Evolutionary conservation across 225 moss, liverwort and hornwort species (phyloP).

Genomic region (Neckera pumila): DNA sequence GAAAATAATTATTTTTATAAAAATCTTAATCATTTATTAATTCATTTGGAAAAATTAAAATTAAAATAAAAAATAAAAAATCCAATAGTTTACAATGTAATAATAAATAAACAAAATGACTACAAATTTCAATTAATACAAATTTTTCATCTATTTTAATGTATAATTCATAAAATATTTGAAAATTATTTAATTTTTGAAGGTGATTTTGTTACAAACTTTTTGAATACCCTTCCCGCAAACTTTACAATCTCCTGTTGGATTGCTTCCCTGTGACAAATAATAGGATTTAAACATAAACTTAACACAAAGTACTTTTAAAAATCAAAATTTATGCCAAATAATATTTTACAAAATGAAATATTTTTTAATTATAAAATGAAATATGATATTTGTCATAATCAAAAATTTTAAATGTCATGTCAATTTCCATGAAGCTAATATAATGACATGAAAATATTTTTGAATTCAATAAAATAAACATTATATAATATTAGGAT

Average conservation of each 20-base stretch:
- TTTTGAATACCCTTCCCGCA: slow-evolving; percentile 70
- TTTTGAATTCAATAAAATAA: neutral
- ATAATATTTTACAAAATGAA: too few species aligned
- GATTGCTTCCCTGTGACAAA: slow-evolving; percentile 67
- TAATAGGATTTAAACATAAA: too few species aligned
- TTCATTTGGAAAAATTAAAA: too few species aligned
- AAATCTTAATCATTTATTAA: neutral
- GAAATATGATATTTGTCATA: neutral
- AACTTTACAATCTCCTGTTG: slow-evolving; percentile 63
- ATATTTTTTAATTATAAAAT: too few species aligned
- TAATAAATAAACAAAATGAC: too few species aligned
- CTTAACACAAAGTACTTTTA: rapidly evolving
- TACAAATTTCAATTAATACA: neutral
- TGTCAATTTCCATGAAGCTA: neutral
- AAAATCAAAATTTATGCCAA: neutral
- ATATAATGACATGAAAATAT: too few species aligned
- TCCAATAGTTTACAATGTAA: too few species aligned
- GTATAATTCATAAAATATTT: too few species aligned
- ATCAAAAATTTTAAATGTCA: too few species aligned
- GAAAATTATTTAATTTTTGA: too few species aligned
- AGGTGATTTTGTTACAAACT: slow-evolving; percentile 1
- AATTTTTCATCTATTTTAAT: too few species aligned
- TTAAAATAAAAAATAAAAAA: neutral
- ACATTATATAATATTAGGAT: too few species aligned
- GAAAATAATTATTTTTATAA: rapidly evolving